Conservation (phyloP, 2,329 filamentous ascomycete species). For the Polytolypa hystricis region DNA sequence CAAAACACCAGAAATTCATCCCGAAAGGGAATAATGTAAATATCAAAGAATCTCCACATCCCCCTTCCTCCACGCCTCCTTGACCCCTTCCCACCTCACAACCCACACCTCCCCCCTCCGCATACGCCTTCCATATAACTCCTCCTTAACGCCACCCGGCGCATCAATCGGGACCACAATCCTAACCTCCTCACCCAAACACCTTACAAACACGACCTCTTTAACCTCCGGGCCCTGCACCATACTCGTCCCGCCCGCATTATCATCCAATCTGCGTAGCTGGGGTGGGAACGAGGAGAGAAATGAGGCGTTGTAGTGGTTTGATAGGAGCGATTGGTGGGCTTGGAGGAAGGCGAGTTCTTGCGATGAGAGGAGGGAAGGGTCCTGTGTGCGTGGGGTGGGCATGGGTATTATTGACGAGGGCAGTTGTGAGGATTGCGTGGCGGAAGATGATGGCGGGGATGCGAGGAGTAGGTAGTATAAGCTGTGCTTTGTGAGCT, state of each 20-base stretch:
- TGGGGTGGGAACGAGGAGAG: conserved; percentile 66
- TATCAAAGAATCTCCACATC: conserved; percentile 25
- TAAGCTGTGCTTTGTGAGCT: conserved; percentile 48
- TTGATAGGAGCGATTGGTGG: conserved; percentile 73
- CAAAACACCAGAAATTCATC: too few species aligned
- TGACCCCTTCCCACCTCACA: conserved; percentile 65
- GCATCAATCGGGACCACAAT: conserved; percentile 24
- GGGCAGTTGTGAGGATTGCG: neutral
- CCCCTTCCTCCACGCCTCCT: conserved; percentile 35
- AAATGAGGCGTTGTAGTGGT: conserved; percentile 79
- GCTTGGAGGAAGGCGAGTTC: conserved; percentile 75
- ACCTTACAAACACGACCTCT: conserved; percentile 70
- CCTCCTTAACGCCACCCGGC: conserved; percentile 14
- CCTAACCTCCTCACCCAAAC: conserved; percentile 37
- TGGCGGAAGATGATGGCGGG: conserved; percentile 9
- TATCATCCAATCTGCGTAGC: conserved; percentile 80
- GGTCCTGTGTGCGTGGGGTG: conserved; percentile 24
- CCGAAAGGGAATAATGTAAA: conserved; percentile 1
- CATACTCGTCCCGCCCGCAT: conserved; percentile 82
- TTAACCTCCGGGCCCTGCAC: conserved; percentile 76
- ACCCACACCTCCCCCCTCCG: conserved; percentile 55
- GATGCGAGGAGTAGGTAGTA: conserved; percentile 27
- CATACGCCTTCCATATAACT: conserved; percentile 27
- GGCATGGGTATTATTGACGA: neutral
- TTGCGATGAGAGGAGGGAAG: conserved; percentile 55